Conservation (phyloP, 2,329 filamentous ascomycete genomes). For the Aschersonia sp. region DNA sequence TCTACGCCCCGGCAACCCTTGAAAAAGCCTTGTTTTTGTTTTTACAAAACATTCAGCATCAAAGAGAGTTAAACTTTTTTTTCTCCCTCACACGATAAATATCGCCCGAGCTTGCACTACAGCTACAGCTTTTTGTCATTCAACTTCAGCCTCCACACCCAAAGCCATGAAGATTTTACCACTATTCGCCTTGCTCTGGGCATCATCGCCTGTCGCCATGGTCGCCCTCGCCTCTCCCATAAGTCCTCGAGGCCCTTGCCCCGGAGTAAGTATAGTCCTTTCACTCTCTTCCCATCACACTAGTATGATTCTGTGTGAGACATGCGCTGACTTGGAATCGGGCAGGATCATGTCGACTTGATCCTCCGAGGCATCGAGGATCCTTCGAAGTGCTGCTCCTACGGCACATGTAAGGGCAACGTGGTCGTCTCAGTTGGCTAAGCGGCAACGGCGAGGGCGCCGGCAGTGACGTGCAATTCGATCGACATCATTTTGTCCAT, state of each 20-base stretch:
- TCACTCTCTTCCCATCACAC: not conserved
- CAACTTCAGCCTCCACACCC: no score
- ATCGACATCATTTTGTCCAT: not conserved
- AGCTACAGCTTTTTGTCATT: no score
- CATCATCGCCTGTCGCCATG: slow-evolving; percentile 6
- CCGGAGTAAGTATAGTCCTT: slow-evolving; percentile 12
- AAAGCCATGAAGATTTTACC: slow-evolving; percentile 3
- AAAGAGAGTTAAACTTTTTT: no score
- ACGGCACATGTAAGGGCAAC: slow-evolving; percentile 31
- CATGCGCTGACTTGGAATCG: not conserved
- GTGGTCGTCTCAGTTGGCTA: slow-evolving; percentile 25
- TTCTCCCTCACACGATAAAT: no score
- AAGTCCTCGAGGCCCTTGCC: slow-evolving; percentile 19
- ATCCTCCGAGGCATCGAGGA: slow-evolving; percentile 33
- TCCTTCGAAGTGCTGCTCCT: slow-evolving; percentile 38
- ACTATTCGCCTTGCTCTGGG: not conserved
- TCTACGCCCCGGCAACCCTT: no score
- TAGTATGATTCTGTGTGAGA: not conserved
- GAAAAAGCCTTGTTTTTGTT: no score
- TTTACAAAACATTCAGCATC: no score
- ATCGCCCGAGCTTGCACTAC: no score
- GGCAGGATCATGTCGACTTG: slow-evolving; percentile 19
- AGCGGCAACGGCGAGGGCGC: not conserved
- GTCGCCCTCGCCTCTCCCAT: slow-evolving; percentile 11
- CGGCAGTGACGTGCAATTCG: not conserved